Evolutionary conservation across 2,329 filamentous ascomycete genomes (phyloP), one percentile per base, ranked within the genome.

Genomic region (Remersonia thermophila): DNA sequence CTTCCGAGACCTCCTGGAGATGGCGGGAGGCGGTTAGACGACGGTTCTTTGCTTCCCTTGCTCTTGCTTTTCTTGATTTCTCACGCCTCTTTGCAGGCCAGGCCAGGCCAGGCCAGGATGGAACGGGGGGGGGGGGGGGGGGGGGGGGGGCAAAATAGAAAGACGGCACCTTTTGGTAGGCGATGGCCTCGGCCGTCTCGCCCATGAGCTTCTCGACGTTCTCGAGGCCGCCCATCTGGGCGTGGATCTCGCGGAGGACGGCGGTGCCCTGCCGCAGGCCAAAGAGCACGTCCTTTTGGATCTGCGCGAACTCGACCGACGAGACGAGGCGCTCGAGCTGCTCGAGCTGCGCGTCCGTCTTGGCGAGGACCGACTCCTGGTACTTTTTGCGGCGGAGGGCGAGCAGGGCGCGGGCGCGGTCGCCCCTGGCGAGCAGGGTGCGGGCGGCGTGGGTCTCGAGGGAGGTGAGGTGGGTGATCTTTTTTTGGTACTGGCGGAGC

Each of bases 351-450:
- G 77, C 75, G 60, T 98, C 89, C 10, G 89, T 95, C 65, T 93
- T 89, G 42, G 73, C 69, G 10, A 96, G 71, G 15, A 96, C 70
- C 17, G 83, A 80, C 58, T 96, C 83, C 58, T 98, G 91, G 67
- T 94, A 96, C 59, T 96, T 98, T 63, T 95, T 95, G 48, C 87
- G 76, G 39, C 91, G 80, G 42, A 98, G 71, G 1, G 91, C 91
- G 23, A 96, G 71, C 15, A 95, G 71, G 1, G 91, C 91, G 44
- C 78, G 77, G 48, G 72, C 65, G 60, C 85, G 87, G 62, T 95
- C 83, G 51, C 82, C 80, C 42, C 74, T 71, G 13, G 77, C 76
- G 14, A 96, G 71, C 62, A 93, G 87, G 63, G 84, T 72, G 47
- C 75, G 77, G 15, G 91, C 89, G 39, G 94, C 81, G 31, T 78